phyloP scores from a whole-genome alignment of 2,329 filamentous ascomycete genomes.

The Zalaria obscura region DNA sequence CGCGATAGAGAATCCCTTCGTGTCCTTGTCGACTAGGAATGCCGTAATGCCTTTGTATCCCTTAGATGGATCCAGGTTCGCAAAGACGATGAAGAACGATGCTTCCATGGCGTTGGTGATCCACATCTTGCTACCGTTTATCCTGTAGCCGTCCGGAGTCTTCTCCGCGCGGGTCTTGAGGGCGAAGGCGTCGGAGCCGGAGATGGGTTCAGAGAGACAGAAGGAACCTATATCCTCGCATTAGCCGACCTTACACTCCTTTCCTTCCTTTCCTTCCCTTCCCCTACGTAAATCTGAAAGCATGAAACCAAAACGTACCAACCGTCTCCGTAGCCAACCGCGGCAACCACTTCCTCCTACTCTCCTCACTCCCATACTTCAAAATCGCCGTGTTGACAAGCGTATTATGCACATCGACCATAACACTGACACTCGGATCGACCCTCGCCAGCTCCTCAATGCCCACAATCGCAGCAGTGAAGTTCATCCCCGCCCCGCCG shows the following conservation, averaged over 20 bases:
- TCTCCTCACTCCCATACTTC: conserved; percentile 63
- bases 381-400: conserved; percentile 87
- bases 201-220: conserved; percentile 83
- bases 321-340: conserved; percentile 79
- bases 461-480: conserved; percentile 86
- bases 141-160: conserved; percentile 69
- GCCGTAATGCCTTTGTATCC: conserved; percentile 96
- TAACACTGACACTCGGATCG: conserved; percentile 85
- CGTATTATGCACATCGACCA: conserved; percentile 97
- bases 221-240: conserved; percentile 46
- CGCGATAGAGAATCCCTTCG: conserved; percentile 79
- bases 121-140: conserved; percentile 97
- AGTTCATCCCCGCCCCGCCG: conserved; percentile 96
- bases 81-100: conserved; percentile 93
- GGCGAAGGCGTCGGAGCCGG: conserved; percentile 91
- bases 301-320: conserved; percentile 25
- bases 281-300: conserved; percentile 5
- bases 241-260: conserved; percentile 1
- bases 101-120: conserved; percentile 97
- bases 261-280: too few relatives aligned
- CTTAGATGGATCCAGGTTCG: conserved; percentile 81
- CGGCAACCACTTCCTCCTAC: conserved; percentile 82
- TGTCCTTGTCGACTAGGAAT: conserved; percentile 85
- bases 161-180: conserved; percentile 80
- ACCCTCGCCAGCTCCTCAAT: conserved; percentile 94